These are phyloP conservation scores for Rubroshorea leprosula DNA, from an alignment of 345 rosid species.

Conservation along the genomic window DNA sequence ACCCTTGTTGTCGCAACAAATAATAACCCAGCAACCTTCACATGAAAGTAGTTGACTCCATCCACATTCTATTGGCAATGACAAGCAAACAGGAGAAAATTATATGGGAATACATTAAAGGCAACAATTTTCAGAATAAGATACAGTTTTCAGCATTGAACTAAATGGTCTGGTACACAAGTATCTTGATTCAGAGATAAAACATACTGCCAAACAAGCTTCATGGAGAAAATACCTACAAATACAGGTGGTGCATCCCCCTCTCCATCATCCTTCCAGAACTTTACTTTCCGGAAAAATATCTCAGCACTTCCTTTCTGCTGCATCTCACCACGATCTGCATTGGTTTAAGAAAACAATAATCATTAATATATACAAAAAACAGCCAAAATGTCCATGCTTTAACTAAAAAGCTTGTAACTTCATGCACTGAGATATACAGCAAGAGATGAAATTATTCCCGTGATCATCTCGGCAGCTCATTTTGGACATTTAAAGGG, in stretches of 20 bases:
- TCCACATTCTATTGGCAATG: conserved; percentile 31
- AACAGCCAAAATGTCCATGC: neutral
- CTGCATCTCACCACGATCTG: conserved; percentile 50
- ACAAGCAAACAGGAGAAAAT: neutral
- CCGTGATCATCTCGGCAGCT: neutral
- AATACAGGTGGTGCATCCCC: conserved; percentile 60
- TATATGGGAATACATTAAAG: neutral
- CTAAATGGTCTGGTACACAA: no score
- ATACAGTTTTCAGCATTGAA: no score
- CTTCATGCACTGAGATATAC: neutral
- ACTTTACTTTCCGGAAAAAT: conserved; percentile 51
- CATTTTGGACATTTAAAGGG: neutral
- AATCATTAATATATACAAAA: neutral
- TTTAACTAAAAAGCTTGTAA: neutral
- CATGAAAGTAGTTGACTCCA: conserved; percentile 61
- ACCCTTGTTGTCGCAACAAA: conserved; percentile 58
- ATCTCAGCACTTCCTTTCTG: conserved; percentile 49
- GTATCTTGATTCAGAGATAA: no score
- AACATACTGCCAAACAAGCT: neutral
- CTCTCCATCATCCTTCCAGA: conserved; percentile 52
- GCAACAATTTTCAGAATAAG: neutral
- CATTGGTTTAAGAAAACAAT: neutral
- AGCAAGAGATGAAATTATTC: neutral
- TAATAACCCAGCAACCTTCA: conserved; percentile 44
- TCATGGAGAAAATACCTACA: conserved; percentile 31